phyloP scores from a whole-genome alignment of 805 yeast species.

The Starmerella floris region DNA sequence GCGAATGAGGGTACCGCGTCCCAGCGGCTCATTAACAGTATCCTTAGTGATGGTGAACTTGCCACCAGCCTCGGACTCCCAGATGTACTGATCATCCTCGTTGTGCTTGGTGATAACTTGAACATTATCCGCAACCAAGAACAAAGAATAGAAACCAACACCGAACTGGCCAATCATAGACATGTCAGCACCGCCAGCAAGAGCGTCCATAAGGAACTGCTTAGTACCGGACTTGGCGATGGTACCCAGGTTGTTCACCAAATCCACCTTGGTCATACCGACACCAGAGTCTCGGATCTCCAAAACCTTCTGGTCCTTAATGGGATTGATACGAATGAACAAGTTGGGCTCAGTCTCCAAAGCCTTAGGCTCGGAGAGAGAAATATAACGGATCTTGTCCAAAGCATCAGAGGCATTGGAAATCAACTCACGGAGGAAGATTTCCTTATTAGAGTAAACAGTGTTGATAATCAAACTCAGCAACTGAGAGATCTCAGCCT shows the following conservation, averaged over 20 bases:
- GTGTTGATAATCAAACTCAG: constrained; percentile 99
- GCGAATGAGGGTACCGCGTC: constrained; percentile 93
- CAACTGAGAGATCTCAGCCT: constrained; percentile 99
- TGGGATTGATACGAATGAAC: constrained; percentile 94
- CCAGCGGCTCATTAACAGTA: constrained; percentile 67
- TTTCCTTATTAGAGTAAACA: constrained; percentile 98
- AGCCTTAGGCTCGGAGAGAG: constrained; percentile 79
- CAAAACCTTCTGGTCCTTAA: constrained; percentile 81
- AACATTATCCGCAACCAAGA: constrained; percentile 97
- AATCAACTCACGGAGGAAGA: constrained; percentile 95
- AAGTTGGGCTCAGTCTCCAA: constrained; percentile 92
- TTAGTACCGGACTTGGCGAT: constrained; percentile 99
- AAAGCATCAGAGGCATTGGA: constrained; percentile 99
- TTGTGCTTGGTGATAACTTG: constrained; percentile 97
- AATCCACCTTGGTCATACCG: constrained; percentile 99
- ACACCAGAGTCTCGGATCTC: constrained; percentile 99
- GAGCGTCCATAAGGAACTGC: constrained; percentile 93
- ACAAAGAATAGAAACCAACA: constrained; percentile 99
- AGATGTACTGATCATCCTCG: constrained; percentile 97
- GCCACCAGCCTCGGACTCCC: constrained; percentile 99
- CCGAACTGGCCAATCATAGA: constrained; percentile 99
- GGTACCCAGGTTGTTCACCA: constrained; percentile 98
- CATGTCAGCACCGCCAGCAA: constrained; percentile 98
- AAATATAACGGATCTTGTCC: constrained; percentile 96
- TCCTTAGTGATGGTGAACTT: constrained; percentile 93